Evolutionary conservation across 805 yeast genomes (phyloP).

Genomic region (Wickerhamiella kurtzmanii): DNA sequence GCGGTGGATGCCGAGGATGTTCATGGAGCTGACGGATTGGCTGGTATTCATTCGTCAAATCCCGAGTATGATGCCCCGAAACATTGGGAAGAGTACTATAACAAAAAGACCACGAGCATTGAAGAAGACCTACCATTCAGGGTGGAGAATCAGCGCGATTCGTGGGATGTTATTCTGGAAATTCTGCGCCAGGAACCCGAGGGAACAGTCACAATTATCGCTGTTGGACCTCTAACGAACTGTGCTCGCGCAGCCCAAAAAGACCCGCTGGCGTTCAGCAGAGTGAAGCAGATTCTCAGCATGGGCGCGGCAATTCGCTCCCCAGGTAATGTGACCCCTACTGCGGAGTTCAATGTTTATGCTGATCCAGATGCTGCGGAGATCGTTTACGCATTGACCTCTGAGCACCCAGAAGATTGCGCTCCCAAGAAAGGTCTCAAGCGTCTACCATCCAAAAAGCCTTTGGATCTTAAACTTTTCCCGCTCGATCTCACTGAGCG

Average conservation of each 20-base stretch:
- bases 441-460: conserved; percentile 10
- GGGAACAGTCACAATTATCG: conserved; percentile 27
- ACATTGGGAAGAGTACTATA: conserved; percentile 22
- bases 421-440: conserved; percentile 10
- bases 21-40: conserved; percentile 32
- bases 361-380: conserved; percentile 32
- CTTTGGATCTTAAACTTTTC: conserved; percentile 24
- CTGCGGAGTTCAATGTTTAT: conserved; percentile 31
- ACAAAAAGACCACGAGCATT: conserved; percentile 4
- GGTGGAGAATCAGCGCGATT: conserved; percentile 20
- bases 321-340: conserved; percentile 31
- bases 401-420: conserved; percentile 18
- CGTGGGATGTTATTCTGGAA: conserved; percentile 27
- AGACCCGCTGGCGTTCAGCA: conserved; percentile 27
- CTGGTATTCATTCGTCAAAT: conserved; percentile 26
- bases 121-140: conserved; percentile 20
- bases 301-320: conserved; percentile 30
- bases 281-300: conserved; percentile 26
- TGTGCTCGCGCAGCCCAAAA: conserved; percentile 29
- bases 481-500: conserved; percentile 29
- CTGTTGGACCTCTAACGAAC: conserved; percentile 31
- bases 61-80: conserved; percentile 27
- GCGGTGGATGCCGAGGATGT: conserved; percentile 29
- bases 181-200: conserved; percentile 25
- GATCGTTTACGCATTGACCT: conserved; percentile 25